These are phyloP conservation scores for Yarrowia sp. DNA, from an alignment of 805 yeast genomes.

Conservation along the genomic window DNA sequence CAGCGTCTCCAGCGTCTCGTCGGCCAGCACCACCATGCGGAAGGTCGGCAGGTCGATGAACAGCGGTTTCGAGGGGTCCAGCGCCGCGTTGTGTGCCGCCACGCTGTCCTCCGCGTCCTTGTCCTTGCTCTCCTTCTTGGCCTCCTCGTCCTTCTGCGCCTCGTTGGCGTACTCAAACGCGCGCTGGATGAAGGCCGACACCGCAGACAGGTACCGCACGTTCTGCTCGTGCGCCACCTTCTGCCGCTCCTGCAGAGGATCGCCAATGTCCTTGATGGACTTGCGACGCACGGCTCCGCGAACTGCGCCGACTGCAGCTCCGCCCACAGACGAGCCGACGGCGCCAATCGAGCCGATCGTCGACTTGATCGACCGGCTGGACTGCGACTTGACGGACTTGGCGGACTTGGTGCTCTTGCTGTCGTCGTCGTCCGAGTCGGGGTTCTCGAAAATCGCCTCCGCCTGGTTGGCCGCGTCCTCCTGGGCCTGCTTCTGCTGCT, in stretches of 20 bases:
- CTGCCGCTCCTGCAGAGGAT: constrained; percentile 45
- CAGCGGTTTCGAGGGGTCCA: constrained; percentile 76
- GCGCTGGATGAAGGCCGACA: constrained; percentile 79
- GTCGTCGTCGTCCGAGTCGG: constrained; percentile 17
- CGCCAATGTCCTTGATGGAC: constrained; percentile 47
- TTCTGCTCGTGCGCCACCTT: constrained; percentile 37
- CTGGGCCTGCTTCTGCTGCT: background rate
- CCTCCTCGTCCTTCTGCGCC: constrained; percentile 33
- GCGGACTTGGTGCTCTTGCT: constrained; percentile 37
- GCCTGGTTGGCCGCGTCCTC: background rate
- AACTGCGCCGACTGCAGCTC: constrained; percentile 4
- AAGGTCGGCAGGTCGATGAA: constrained; percentile 79
- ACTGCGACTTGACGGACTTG: constrained; percentile 28
- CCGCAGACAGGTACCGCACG: constrained; percentile 72
- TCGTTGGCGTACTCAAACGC: constrained; percentile 85
- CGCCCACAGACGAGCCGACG: constrained; percentile 42
- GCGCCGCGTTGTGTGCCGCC: constrained; percentile 61
- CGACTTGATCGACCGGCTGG: constrained; percentile 22
- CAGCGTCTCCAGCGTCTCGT: constrained; percentile 85
- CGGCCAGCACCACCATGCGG: constrained; percentile 91
- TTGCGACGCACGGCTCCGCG: constrained; percentile 1
- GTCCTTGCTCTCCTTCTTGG: constrained; percentile 10
- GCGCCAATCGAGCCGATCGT: constrained; percentile 27
- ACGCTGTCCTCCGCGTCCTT: background rate
- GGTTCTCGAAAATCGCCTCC: constrained; percentile 5